Percentiles rank a stretch among this genome's conserved stretches.
These are phyloP conservation scores for Lipomyces orientalis DNA, from an alignment of 805 yeast species.

Conservation along the genomic window DNA sequence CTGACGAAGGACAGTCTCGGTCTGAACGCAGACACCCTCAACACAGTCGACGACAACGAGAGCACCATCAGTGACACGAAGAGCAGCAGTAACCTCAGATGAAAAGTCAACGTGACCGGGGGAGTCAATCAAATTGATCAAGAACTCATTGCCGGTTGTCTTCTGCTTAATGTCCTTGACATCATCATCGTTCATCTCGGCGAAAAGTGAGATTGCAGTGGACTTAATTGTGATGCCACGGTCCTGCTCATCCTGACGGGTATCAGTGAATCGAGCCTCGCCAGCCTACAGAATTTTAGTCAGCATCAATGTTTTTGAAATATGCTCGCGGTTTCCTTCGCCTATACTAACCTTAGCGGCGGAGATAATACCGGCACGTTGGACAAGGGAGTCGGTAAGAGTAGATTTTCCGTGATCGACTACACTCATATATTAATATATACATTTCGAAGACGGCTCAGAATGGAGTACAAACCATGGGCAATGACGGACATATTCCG, in stretches of 20 bases:
- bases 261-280: conserved; percentile 99
- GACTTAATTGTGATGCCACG: conserved; percentile 99
- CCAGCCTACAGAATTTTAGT: conserved; percentile 64
- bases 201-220: conserved; percentile 95
- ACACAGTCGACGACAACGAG: conserved; percentile 98
- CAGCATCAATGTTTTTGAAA: neutral
- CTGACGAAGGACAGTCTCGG: conserved; percentile 99
- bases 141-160: conserved; percentile 90
- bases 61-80: conserved; percentile 99
- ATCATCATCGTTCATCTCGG: conserved; percentile 86
- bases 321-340: neutral
- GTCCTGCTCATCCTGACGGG: conserved; percentile 99
- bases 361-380: conserved; percentile 98
- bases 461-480: conserved; percentile 78
- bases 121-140: conserved; percentile 97
- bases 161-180: conserved; percentile 87
- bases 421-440: conserved; percentile 30
- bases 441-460: neutral
- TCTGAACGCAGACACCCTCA: conserved; percentile 99
- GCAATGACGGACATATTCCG: conserved; percentile 99
- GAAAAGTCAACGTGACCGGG: conserved; percentile 99
- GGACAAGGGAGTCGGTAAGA: conserved; percentile 98
- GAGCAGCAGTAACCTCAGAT: conserved; percentile 99
- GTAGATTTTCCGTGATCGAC: conserved; percentile 99
- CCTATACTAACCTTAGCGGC: conserved; percentile 73